A percentile compares a stretch with the other conserved stretches of the same genome.
Evolutionary conservation across 345 rosid genomes (phyloP).

Genomic region (Eucalyptus victrix): DNA sequence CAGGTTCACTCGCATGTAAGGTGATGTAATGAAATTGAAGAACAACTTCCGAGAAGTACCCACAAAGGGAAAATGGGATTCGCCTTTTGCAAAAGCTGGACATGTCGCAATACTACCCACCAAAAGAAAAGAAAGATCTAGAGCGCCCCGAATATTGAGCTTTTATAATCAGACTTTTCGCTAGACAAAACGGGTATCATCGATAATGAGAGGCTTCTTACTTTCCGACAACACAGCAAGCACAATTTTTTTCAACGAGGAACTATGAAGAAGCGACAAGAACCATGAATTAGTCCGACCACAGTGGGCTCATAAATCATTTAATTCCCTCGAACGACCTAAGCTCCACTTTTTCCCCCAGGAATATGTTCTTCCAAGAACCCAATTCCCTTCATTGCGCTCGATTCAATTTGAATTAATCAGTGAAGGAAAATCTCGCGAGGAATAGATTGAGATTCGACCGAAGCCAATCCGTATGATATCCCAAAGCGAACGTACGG

Average conservation of each 20-base stretch:
- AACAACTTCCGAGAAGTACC: neutral
- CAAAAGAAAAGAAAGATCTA: neutral
- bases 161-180: neutral
- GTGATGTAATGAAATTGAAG: neutral
- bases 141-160: neutral
- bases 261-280: neutral
- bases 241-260: neutral
- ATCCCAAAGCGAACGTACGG: neutral
- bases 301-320: neutral
- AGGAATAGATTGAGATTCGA: neutral
- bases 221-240: neutral
- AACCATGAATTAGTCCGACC: neutral
- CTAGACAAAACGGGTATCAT: neutral
- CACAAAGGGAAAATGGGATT: neutral
- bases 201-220: neutral
- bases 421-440: neutral
- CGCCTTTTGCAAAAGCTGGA: neutral
- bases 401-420: neutral
- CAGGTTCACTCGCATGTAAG: neutral
- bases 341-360: neutral
- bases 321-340: neutral
- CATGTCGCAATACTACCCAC: neutral
- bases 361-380: neutral
- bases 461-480: neutral
- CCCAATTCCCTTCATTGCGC: neutral